A percentile compares a stretch with the other conserved stretches of the same genome.
phyloP scores from a whole-genome alignment of 768 basidiomycete species.

The Baorangia bicolor region DNA sequence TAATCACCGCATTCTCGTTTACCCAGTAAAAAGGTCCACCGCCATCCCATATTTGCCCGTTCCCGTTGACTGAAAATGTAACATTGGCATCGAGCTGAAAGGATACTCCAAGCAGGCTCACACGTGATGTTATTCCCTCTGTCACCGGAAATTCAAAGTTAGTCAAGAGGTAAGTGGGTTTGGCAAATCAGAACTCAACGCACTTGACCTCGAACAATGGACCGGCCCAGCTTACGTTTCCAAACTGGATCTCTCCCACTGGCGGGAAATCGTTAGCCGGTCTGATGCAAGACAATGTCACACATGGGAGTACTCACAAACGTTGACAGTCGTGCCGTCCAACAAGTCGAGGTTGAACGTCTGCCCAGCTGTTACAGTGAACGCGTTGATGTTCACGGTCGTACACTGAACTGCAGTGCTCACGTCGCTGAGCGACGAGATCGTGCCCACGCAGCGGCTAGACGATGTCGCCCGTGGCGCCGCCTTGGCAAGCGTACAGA shows the following conservation, averaged over 20 bases:
- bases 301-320: constrained; percentile 41
- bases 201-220: constrained; percentile 54
- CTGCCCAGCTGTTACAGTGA: constrained; percentile 56
- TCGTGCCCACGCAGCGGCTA: constrained; percentile 44
- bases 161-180: neutral
- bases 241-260: constrained; percentile 60
- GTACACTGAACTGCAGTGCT: constrained; percentile 51
- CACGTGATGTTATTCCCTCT: constrained; percentile 50
- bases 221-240: constrained; percentile 50
- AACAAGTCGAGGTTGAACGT: constrained; percentile 46
- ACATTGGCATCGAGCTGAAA: neutral
- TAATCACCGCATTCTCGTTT: neutral
- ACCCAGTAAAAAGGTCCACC: constrained; percentile 45
- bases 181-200: constrained; percentile 1
- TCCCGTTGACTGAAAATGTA: constrained; percentile 35
- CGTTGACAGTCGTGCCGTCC: constrained; percentile 52
- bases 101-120: constrained; percentile 22
- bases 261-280: neutral
- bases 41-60: constrained; percentile 42
- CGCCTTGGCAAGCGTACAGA: constrained; percentile 1
- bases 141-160: neutral
- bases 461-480: constrained; percentile 1
- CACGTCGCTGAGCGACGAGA: constrained; percentile 51
- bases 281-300: neutral
- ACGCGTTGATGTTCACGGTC: constrained; percentile 54